Evolutionary conservation across 1,284 basidiomycete genomes (phyloP), one percentile per base, ranked within the genome.

Genomic region (Puccinia triticina): DNA sequence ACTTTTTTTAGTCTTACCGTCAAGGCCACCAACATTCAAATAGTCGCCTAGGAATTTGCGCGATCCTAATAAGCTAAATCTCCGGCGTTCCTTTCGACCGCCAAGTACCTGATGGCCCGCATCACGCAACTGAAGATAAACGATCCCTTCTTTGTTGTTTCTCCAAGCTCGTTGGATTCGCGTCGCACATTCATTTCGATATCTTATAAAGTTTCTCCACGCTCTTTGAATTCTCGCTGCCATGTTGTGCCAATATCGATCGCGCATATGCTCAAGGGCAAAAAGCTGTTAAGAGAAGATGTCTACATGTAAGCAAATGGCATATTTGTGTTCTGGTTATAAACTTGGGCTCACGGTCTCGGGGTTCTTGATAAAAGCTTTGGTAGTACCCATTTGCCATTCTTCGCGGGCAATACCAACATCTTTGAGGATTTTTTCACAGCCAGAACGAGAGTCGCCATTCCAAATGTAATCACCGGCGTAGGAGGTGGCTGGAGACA

Each of bases 231-330:
- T 99, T 73, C 96, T 92, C 59, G 89, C 91, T 0, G 96, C 96
- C 96, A 99, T 99, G 87, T 98, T 98, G 88, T 99, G 97, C 97
- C 97, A 99, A 88, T 99, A 99, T 82, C 93, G 91, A 87, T 99
- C 97, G 78, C 96, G 92, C 94, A 99, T 98, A 29, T 95, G 96
- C 88, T 99, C 96, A 79, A 99, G 89, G 29, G 96, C 97, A 87
- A 99, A 99, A 32, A 99, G 91, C 93, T 96, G 50, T 57, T 12
- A 18, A 72, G 48, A 84, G 0, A 75, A 83, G 74, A 76, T 7
- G 32, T 18, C 23, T 29, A 55, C 10, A 43, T 18, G 40, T 46
- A 76, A 80, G 57, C 40, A 53, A 26, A 21, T 14, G 8, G 1
- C 5, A 21, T 1, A 59, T 8, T 66, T 10, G 18, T 4, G 18